Percentiles rank a stretch among this genome's conserved stretches.
Evolutionary conservation across 2,329 filamentous ascomycete species (phyloP).

Genomic region (Trichoderma semiorbis): DNA sequence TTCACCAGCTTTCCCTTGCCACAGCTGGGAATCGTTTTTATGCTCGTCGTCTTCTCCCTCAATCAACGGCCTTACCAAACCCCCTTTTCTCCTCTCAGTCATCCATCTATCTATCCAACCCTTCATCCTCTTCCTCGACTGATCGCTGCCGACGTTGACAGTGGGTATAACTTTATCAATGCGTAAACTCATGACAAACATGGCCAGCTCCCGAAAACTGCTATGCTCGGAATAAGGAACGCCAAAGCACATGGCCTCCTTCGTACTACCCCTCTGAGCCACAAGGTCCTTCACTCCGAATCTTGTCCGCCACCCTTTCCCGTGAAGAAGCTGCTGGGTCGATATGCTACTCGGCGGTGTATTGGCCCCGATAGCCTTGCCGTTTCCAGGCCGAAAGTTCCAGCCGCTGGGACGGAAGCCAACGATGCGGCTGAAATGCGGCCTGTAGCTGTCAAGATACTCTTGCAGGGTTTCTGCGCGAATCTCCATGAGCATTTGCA

Average conservation of each 20-base stretch:
- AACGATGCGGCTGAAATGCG: conserved; percentile 80
- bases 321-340: conserved; percentile 51
- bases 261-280: conserved; percentile 79
- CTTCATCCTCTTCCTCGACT: conserved; percentile 58
- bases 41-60: conserved; percentile 37
- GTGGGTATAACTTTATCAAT: conserved; percentile 92
- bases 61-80: conserved; percentile 45
- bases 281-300: conserved; percentile 71
- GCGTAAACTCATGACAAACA: conserved; percentile 83
- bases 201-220: conserved; percentile 87
- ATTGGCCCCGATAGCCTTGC: conserved; percentile 52
- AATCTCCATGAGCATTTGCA: conserved; percentile 95
- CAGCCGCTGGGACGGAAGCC: conserved; percentile 92
- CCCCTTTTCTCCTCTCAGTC: conserved; percentile 54
- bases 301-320: conserved; percentile 68
- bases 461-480: conserved; percentile 86
- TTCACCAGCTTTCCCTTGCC: conserved; percentile 38
- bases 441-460: conserved; percentile 76
- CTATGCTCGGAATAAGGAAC: conserved; percentile 96
- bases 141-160: conserved; percentile 71
- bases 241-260: conserved; percentile 81
- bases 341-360: conserved; percentile 48
- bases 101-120: conserved; percentile 63
- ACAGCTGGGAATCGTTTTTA: conserved; percentile 30
- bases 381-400: conserved; percentile 74